A percentile compares a stretch with the other conserved stretches of the same genome.
phyloP scores from a whole-genome alignment of 148 eudicot species.

The Vaccinium macrocarpon region DNA sequence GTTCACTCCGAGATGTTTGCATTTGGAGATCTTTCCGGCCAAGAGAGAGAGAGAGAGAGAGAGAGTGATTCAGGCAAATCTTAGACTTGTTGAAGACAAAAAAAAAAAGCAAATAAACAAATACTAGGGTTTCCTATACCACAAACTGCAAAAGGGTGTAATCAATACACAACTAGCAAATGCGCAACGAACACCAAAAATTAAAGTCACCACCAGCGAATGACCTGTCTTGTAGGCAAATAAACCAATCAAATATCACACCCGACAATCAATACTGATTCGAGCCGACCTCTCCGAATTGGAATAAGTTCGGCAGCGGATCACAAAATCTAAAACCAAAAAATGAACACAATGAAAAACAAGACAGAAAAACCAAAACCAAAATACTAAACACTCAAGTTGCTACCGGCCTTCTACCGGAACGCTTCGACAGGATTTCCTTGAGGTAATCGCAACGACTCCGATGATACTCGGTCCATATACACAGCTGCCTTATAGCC shows the following conservation, averaged over 20 bases:
- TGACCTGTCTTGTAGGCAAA: constrained; percentile 2
- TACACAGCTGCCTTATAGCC: constrained; percentile 74
- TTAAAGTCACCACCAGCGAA: constrained; percentile 2
- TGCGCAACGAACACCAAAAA: not conserved
- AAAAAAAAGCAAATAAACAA: not conserved
- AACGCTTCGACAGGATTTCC: constrained; percentile 36
- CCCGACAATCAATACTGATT: not conserved
- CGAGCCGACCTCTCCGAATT: not conserved
- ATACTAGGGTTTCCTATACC: not conserved
- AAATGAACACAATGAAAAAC: not conserved
- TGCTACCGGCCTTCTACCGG: constrained; percentile 36
- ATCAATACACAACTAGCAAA: not conserved
- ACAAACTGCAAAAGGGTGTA: not conserved
- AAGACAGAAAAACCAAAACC: not conserved
- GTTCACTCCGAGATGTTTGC: too few relatives aligned
- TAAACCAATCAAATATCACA: constrained; percentile 10
- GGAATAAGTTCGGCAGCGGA: not conserved
- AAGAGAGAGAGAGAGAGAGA: too few relatives aligned
- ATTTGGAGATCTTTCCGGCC: too few relatives aligned
- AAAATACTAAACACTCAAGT: constrained; percentile 16
- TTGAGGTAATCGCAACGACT: constrained; percentile 52
- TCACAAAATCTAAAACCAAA: not conserved
- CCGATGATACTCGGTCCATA: constrained; percentile 60
- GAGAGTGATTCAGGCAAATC: not conserved
- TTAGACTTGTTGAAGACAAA: not conserved